Percentiles rank a stretch among this genome's conserved stretches.
Conservation (phyloP, 208 protist species). For the Leishmania mexicana region DNA sequence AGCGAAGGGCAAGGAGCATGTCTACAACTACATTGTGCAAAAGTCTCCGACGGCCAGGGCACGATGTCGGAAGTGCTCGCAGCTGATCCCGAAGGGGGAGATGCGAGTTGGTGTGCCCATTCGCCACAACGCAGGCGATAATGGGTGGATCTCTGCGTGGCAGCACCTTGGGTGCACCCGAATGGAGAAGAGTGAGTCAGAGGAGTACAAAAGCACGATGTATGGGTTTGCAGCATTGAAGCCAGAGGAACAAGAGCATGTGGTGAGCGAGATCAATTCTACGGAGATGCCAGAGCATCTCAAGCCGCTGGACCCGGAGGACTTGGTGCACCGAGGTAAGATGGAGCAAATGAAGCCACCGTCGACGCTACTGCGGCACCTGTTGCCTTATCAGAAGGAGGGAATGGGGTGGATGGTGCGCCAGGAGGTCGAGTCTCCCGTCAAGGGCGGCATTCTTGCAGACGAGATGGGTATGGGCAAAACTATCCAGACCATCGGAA, state of each 20-base stretch:
- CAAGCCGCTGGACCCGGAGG: conserved; percentile 81
- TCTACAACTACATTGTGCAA: conserved; percentile 71
- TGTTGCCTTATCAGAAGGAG: conserved; percentile 89
- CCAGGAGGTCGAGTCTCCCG: conserved; percentile 62
- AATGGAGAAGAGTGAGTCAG: conserved; percentile 37
- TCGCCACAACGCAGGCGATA: conserved; percentile 73
- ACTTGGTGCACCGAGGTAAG: conserved; percentile 63
- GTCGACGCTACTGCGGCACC: conserved; percentile 51
- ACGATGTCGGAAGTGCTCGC: conserved; percentile 85
- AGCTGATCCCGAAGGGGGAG: conserved; percentile 78
- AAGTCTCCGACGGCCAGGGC: conserved; percentile 69
- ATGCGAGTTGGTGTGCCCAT: conserved; percentile 86
- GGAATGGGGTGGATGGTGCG: conserved; percentile 87
- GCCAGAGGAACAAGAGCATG: conserved; percentile 46
- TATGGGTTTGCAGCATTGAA: conserved; percentile 55
- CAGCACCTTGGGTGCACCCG: conserved; percentile 85
- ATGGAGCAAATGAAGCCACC: conserved; percentile 60
- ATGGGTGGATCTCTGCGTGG: conserved; percentile 91
- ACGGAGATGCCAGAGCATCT: conserved; percentile 62
- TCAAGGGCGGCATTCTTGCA: conserved; percentile 95
- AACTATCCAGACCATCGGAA: conserved; percentile 96
- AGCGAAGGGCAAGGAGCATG: conserved; percentile 43
- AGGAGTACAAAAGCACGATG: conserved; percentile 36
- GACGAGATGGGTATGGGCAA: conserved; percentile 99
- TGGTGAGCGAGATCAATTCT: conserved; percentile 66